Evolutionary conservation across 2,329 filamentous ascomycete genomes (phyloP).

Genomic region (Teratosphaeria gauchensis): DNA sequence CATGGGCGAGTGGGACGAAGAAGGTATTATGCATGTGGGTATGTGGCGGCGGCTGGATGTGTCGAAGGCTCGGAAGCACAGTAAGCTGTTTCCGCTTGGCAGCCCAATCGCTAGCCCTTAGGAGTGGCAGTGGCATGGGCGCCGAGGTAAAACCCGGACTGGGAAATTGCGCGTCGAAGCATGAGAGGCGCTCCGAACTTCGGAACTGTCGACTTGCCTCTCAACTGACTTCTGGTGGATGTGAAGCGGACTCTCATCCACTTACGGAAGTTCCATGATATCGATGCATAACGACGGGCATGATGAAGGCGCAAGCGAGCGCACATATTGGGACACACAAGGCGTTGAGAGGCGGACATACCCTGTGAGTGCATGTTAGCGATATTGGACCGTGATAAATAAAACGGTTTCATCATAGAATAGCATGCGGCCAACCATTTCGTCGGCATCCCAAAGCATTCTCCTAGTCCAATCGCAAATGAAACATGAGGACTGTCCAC

Average conservation of each 20-base stretch:
- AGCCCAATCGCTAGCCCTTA: conserved; percentile 1
- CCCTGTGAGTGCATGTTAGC: background rate
- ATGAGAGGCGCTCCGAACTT: background rate
- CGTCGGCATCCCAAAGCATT: background rate
- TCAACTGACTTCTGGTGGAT: background rate
- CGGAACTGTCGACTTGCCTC: background rate
- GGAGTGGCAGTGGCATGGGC: background rate
- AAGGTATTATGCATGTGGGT: conserved; percentile 74
- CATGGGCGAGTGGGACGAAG: conserved; percentile 72
- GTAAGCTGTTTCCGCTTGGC: conserved; percentile 6
- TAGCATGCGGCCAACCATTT: background rate
- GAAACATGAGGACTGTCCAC: no score
- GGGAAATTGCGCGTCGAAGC: background rate
- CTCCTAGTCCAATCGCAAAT: background rate
- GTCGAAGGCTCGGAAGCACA: conserved; percentile 14
- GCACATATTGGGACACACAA: background rate
- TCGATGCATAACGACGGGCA: background rate
- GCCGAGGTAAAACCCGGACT: background rate
- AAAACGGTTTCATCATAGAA: background rate
- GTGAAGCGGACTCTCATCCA: background rate
- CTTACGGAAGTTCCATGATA: background rate
- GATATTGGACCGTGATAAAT: background rate
- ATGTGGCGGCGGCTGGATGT: conserved; percentile 57
- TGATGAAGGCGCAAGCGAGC: background rate
- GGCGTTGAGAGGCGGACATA: background rate